Evolutionary conservation across 345 rosid genomes (phyloP).

Genomic region (Moringa oleifera): DNA sequence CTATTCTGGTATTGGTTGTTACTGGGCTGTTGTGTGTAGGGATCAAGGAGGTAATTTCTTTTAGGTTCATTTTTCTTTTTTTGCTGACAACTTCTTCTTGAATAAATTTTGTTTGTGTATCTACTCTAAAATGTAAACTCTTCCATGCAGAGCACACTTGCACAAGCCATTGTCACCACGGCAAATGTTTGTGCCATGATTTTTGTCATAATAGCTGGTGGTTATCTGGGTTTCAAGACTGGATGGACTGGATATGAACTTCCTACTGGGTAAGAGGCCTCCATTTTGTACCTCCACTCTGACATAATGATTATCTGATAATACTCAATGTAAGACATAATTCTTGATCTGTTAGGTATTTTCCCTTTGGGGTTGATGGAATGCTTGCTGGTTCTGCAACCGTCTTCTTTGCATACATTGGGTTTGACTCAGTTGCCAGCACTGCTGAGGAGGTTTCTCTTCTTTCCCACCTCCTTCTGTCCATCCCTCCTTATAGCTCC

Average conservation of each 20-base stretch:
- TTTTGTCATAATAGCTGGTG: slow-evolving; percentile 78
- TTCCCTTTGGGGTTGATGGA: slow-evolving; percentile 91
- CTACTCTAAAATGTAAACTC: not conserved
- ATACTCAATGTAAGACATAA: slow-evolving; percentile 4
- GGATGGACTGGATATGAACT: slow-evolving; percentile 95
- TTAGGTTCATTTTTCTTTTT: slow-evolving; percentile 3
- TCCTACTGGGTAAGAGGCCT: slow-evolving; percentile 67
- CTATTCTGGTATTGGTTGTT: slow-evolving; percentile 63
- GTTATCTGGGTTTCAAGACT: slow-evolving; percentile 79
- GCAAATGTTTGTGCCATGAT: slow-evolving; percentile 79
- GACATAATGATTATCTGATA: slow-evolving; percentile 4
- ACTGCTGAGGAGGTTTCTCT: slow-evolving; percentile 90
- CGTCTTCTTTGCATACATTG: slow-evolving; percentile 91
- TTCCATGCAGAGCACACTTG: slow-evolving; percentile 72
- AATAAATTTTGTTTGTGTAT: not conserved
- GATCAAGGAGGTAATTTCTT: slow-evolving; percentile 76
- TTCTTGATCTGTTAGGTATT: slow-evolving; percentile 40
- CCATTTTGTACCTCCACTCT: not conserved
- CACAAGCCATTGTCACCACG: slow-evolving; percentile 73
- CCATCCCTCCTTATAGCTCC: too few relatives aligned
- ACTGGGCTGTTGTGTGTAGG: slow-evolving; percentile 92
- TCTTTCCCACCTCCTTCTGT: too few relatives aligned
- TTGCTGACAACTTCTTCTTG: not conserved
- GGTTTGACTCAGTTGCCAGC: slow-evolving; percentile 98
- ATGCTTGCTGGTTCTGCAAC: slow-evolving; percentile 99